Base-by-base conservation (phyloP, 495 filamentous ascomycete genomes). In the Neohortaea acidophila region DNA sequence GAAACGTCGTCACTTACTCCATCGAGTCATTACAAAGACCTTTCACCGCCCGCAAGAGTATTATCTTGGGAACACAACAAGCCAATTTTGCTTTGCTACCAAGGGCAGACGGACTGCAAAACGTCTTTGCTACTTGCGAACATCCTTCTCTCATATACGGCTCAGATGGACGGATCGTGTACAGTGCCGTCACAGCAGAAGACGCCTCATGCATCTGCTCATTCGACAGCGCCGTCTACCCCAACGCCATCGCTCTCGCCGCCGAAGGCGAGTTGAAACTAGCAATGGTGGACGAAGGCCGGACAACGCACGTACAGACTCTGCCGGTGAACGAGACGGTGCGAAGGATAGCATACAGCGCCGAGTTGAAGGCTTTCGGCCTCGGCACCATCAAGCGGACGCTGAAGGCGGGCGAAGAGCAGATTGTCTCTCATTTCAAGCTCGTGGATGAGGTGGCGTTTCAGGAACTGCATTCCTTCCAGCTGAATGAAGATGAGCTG, bases 141-240 rank as follows among this genome's bases (percentile, higher is more conserved):
- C 81, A 94, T 51, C 82, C 89, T 12, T 92, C 80, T 47, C 56
- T 99, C 33, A 91, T 96, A 35, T 94, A 96, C 48, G 79, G 77
- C 13, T 75, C 77, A 4, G 84, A 96, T 51, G 83, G 79, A 1
- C 70, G 86, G 9, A 77, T 94, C 20, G 75, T 93, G 5, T 99
- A 89, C 64, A 92, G 84, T 13, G 84, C 91, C 1, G 79, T 94
- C n/a, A 96, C 92, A 35, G 84, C 85, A 1, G 82, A 93, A 48
- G 75, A 83, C 33, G 79, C 84, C 4, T 72, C 73, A 4, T 75
- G 72, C 25, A 68, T 96, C 20, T 89, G 81, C 48, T 66, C 81
- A 5, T 86, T 99, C 45, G 70, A 96, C 56, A 58, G 74, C 11
- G 75, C 77, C 44, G 79, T 79, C 0, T 99, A 80, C 48, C 84